Base-by-base conservation (phyloP, 1,139 yeast genomes). In the Diutina pseudorugosa region DNA sequence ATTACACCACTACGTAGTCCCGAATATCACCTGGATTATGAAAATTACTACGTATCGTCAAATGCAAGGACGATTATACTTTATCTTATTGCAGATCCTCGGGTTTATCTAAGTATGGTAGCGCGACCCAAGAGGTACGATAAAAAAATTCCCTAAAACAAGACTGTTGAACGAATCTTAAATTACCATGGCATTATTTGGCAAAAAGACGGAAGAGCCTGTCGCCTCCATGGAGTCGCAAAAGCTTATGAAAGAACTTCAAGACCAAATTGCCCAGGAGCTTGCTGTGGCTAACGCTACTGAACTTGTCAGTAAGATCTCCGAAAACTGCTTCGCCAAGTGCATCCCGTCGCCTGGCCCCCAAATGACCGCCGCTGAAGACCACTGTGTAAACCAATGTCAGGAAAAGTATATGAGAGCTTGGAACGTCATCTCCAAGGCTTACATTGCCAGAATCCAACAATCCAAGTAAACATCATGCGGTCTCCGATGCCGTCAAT, bases 241-340 rank as follows among this genome's bases (percentile, higher is more conserved):
- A 53, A 64, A 65, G 53, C 57, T 70, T 52, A 83, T 83, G 63
- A 75, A 76, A 50, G 81, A 83, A 62, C 71, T 89, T 55, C 86
- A 87, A 65, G 73, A 76, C 41, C 90, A 85, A 63, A 83, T 90
- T 56, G 73, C 83, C 45, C 89, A 83, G 64, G 97, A 90, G 64
- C 73, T 90, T 57, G 96, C 96, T 1, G 80, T 89, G 33, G 93
- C 90, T 23, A 88, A 89, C 67, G 96, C 95, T 43, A 83, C 94
- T 3, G 93, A 88, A 62, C 73, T 90, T 55, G 95, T 90, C 49
- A 84, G 83, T 69, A 85, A 87, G 62, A 79, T 88, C 65, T 84
- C 96, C n/a, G 91, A 84, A 60, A 86, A 87, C 72, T 90, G 97
- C 66, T 90, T 85, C 65, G 85, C 83, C 52, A 80, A 81, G 65